Base-by-base conservation (phyloP, 106 monocot species). In the Platanthera zijinensis region DNA sequence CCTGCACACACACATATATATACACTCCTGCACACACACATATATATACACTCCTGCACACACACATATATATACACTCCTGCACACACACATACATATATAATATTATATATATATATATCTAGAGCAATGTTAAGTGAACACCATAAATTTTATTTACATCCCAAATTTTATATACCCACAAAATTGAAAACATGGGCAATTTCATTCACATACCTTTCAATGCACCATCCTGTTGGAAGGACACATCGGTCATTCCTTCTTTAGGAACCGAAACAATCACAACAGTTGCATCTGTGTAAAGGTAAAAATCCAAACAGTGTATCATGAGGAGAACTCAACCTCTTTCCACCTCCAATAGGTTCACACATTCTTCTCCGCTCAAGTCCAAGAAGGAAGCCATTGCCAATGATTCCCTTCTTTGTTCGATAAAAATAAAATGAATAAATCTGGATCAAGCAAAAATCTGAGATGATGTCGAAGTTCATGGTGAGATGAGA, bases 281-380 rank as follows among this genome's bases (percentile, higher is more conserved):
- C 57, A 94, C 71, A 14, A 79, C 69, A 62, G 81, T 51, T 63
- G 86, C 88, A 86, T 77, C 93, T 90, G 77, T 45, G 8, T 8
- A 71, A 57, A 53, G 51, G 47, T 69, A 74, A 74, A 53, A 46
- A 21, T 80, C 7, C 56, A 54, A n/a, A 74, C 64, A 54, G 57
- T 76, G 72, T n/a, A 22, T 59, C 17, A 59, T 54, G 39, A 66
- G 8, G 57, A 71, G 30, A 7, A 6, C 45, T 71, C 52, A 59
- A 92, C 95, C 92, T 85, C 71, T 83, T 10, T 78, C 86, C 4
- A 82, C 87, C 17, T 85, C 88, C 82, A 57, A 71, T 19, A 81
- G 78, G 67, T 71, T 88, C 48, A 22, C 81, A 52, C 92, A 95
- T 56, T 76, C 54, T 5, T 7, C 76, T 51, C 88, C 92, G 46